Percentiles rank a stretch among this genome's conserved stretches.
Conservation (phyloP, 805 yeast species). For the Candida sithepensis region DNA sequence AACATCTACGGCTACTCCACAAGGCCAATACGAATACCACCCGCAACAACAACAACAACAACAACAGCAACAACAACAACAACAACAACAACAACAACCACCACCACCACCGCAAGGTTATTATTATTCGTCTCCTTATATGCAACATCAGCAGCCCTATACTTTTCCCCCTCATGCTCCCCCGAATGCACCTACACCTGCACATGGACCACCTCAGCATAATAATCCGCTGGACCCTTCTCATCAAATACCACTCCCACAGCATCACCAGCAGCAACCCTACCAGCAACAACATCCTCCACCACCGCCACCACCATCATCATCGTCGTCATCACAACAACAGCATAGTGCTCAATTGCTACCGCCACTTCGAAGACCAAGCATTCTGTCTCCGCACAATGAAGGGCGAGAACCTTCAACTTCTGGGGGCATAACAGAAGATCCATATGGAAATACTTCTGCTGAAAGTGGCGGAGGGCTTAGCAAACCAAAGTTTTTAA, state of each 20-base stretch:
- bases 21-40: not conserved
- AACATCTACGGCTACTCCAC: not conserved
- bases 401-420: constrained; percentile 2
- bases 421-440: constrained; percentile 1
- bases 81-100: constrained; percentile 4
- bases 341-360: constrained; percentile 1
- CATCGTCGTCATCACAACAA: too few relatives aligned
- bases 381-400: constrained; percentile 4
- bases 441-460: not conserved
- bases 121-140: too few relatives aligned
- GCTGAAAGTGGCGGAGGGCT: not conserved
- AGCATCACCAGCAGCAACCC: not conserved
- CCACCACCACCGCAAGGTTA: not conserved
- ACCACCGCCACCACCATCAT: constrained; percentile 3
- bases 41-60: not conserved
- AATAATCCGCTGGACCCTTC: too few relatives aligned
- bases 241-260: not conserved
- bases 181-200: too few relatives aligned
- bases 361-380: constrained; percentile 10
- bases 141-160: too few relatives aligned
- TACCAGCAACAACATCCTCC: constrained; percentile 1
- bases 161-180: too few relatives aligned
- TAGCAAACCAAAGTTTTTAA: constrained; percentile 18
- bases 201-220: too few relatives aligned
- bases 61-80: constrained; percentile 7